phyloP scores from a whole-genome alignment of 768 basidiomycete genomes.

The Tulasnella sp. region DNA sequence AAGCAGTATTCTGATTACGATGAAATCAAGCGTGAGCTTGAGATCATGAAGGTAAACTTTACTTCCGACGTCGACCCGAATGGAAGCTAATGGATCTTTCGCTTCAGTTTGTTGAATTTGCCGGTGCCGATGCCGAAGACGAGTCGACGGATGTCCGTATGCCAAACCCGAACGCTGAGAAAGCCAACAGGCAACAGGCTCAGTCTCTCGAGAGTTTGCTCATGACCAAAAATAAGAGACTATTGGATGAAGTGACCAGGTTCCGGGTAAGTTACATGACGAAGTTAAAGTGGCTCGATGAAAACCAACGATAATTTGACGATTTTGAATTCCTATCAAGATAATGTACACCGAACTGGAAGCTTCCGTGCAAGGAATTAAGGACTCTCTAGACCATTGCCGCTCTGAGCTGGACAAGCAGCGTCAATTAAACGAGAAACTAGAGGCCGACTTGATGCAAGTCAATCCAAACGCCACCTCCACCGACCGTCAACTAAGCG shows the following conservation, averaged over 20 bases:
- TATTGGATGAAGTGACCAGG: constrained; percentile 86
- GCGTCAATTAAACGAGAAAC: constrained; percentile 68
- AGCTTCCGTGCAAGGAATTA: constrained; percentile 44
- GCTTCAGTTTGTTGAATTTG: constrained; percentile 85
- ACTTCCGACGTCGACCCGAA: neutral
- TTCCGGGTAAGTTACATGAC: constrained; percentile 70
- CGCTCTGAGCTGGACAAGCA: constrained; percentile 66
- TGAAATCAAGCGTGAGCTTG: constrained; percentile 94
- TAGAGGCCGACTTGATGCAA: constrained; percentile 82
- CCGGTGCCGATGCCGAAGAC: constrained; percentile 68
- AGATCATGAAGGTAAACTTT: constrained; percentile 84
- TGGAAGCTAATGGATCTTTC: neutral
- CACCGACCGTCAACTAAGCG: constrained; percentile 20
- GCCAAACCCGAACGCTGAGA: constrained; percentile 82
- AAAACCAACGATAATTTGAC: too few species aligned
- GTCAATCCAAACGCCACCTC: constrained; percentile 46
- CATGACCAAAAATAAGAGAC: constrained; percentile 85
- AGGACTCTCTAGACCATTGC: constrained; percentile 46
- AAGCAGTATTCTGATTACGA: constrained; percentile 80
- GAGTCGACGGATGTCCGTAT: constrained; percentile 46
- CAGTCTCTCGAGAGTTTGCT: constrained; percentile 84
- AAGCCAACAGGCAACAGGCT: constrained; percentile 58
- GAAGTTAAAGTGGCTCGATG: too few species aligned
- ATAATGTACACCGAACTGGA: constrained; percentile 78
- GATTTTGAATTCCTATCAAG: constrained; percentile 33